These are phyloP conservation scores for Dactylella cylindrospora DNA, from an alignment of 2,329 filamentous ascomycete species.

Conservation along the genomic window DNA sequence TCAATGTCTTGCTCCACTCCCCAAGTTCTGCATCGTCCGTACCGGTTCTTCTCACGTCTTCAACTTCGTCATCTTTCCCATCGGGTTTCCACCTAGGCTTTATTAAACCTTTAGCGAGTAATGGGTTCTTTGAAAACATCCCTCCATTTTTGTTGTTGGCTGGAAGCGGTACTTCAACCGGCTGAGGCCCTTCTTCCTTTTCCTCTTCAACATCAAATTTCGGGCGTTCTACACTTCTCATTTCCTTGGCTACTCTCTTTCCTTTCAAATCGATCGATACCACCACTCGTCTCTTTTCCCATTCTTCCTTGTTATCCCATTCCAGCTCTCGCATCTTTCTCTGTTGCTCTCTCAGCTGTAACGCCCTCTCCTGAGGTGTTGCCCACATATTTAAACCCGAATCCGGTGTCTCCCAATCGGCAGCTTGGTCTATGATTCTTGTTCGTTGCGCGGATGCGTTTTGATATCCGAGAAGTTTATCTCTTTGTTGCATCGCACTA, in stretches of 20 bases:
- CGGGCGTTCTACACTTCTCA: slow-evolving; percentile 63
- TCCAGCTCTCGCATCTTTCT: slow-evolving; percentile 80
- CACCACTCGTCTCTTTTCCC: slow-evolving; percentile 82
- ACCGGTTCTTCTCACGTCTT: slow-evolving; percentile 1
- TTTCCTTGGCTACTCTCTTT: slow-evolving; percentile 72
- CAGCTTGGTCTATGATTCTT: slow-evolving; percentile 81
- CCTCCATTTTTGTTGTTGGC: slow-evolving; percentile 30
- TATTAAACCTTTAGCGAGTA: slow-evolving; percentile 27
- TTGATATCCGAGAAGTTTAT: slow-evolving; percentile 78
- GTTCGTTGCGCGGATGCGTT: slow-evolving; percentile 82
- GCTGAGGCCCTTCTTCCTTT: slow-evolving; percentile 48
- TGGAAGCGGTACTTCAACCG: slow-evolving; percentile 9
- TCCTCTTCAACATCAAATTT: slow-evolving; percentile 66
- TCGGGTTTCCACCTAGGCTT: slow-evolving; percentile 49
- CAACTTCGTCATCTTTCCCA: neutral
- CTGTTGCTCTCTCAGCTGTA: slow-evolving; percentile 82
- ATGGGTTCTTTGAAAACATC: slow-evolving; percentile 29
- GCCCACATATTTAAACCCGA: slow-evolving; percentile 75
- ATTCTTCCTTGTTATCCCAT: slow-evolving; percentile 80
- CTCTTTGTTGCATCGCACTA: slow-evolving; percentile 74
- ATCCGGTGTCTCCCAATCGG: slow-evolving; percentile 67
- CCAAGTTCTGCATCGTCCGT: slow-evolving; percentile 34
- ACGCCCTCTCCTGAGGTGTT: slow-evolving; percentile 75
- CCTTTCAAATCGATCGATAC: slow-evolving; percentile 80
- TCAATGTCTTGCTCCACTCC: slow-evolving; percentile 48